These are phyloP conservation scores for Phytomonas francai DNA, from an alignment of 208 protist genomes.

Conservation along the genomic window DNA sequence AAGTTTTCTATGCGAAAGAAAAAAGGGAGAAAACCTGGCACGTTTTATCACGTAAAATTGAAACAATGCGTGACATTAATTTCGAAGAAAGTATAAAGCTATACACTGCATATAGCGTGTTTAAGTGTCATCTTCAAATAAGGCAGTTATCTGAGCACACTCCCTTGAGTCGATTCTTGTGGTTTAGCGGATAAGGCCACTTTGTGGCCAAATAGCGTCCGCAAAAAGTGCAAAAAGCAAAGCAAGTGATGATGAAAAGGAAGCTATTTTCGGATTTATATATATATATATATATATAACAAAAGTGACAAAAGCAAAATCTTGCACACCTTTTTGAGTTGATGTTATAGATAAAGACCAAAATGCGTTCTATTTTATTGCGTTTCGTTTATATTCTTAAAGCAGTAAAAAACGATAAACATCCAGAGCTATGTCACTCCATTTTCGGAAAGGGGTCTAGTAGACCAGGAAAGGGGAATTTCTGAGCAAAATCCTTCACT, in stretches of 20 bases:
- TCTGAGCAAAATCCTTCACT: constrained; percentile 64
- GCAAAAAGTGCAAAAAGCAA: too few species aligned
- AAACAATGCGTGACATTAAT: neutral
- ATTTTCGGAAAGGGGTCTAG: constrained; percentile 16
- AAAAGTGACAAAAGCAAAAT: neutral
- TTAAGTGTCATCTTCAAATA: neutral
- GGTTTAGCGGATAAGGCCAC: neutral
- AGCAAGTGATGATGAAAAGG: too few species aligned
- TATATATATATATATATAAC: too few species aligned
- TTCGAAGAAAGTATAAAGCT: neutral
- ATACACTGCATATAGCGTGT: neutral
- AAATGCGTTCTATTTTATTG: neutral
- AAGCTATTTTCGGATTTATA: too few species aligned
- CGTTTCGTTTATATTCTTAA: neutral
- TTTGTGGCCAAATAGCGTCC: neutral
- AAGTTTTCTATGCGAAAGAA: neutral
- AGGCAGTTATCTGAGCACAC: neutral
- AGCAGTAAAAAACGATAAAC: neutral
- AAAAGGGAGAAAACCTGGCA: neutral
- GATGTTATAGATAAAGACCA: neutral
- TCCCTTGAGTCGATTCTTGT: neutral
- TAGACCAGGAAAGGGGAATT: constrained; percentile 85
- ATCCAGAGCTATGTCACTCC: neutral
- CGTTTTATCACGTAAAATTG: neutral
- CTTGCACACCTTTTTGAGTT: neutral